Evolutionary conservation across 2,329 filamentous ascomycete species (phyloP).

Genomic region (Macrophomina pseudophaseolina): DNA sequence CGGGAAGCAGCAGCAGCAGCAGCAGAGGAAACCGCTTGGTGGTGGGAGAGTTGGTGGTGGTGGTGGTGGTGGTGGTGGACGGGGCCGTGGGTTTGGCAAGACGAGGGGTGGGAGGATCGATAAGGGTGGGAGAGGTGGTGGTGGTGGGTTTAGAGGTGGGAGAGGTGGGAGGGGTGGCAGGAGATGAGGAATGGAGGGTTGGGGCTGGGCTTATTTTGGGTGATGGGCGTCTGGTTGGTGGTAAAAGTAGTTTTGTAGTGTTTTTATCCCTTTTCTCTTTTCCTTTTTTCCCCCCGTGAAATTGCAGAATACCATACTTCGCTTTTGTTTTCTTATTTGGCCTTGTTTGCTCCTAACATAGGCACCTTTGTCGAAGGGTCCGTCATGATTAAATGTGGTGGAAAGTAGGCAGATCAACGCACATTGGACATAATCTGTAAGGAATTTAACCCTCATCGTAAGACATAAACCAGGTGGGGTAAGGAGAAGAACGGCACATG

Average conservation of each 20-base stretch:
- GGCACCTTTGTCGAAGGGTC: no score
- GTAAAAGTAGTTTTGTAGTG: slow-evolving; percentile 3
- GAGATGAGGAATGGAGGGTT: background rate
- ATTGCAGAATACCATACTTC: slow-evolving; percentile 21
- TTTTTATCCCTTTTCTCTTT: background rate
- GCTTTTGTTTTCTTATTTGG: background rate
- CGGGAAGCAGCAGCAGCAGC: slow-evolving; percentile 34
- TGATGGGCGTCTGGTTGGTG: background rate
- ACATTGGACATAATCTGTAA: no score
- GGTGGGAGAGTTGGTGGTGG: slow-evolving; percentile 27
- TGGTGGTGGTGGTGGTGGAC: slow-evolving; percentile 19
- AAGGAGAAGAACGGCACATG: no score
- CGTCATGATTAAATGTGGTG: no score
- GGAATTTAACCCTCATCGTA: no score
- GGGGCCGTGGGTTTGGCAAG: slow-evolving; percentile 30
- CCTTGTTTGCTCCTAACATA: background rate
- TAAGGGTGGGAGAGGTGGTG: slow-evolving; percentile 19
- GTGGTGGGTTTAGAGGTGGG: background rate
- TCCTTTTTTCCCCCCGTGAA: background rate
- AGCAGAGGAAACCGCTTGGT: slow-evolving; percentile 44
- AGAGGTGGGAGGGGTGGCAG: slow-evolving; percentile 19
- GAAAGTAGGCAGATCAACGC: no score
- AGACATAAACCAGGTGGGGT: no score
- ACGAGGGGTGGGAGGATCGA: slow-evolving; percentile 35
- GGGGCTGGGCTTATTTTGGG: background rate